phyloP scores from a whole-genome alignment of 2,329 filamentous ascomycete species.

The Xylariaceae sp. region DNA sequence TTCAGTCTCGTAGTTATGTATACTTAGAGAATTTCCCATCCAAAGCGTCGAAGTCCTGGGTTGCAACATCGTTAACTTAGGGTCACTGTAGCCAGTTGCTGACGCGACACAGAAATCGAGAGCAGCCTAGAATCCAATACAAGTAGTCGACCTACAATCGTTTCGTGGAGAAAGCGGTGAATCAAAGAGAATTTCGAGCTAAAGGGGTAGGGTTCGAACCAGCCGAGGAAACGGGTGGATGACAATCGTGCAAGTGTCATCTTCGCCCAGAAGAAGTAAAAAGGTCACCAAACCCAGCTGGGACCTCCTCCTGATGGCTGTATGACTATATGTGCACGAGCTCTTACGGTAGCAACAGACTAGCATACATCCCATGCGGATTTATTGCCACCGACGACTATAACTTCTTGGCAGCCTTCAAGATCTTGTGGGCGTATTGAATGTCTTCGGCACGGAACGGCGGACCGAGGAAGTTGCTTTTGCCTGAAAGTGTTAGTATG shows the following conservation, averaged over 20 bases:
- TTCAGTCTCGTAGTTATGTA: constrained; percentile 23
- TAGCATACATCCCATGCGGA: constrained; percentile 27
- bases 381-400: constrained; percentile 22
- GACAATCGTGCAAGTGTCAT: constrained; percentile 16
- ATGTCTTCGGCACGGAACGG: constrained; percentile 20
- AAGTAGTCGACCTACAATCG: constrained; percentile 9
- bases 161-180: constrained; percentile 12
- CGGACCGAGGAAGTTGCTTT: constrained; percentile 7
- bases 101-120: constrained; percentile 10
- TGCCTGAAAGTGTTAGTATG: constrained; percentile 17
- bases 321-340: constrained; percentile 17
- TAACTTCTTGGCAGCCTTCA: constrained; percentile 2
- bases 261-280: not conserved
- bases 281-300: constrained; percentile 23
- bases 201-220: constrained; percentile 20
- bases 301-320: constrained; percentile 17
- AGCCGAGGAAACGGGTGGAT: constrained; percentile 13
- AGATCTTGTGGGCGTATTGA: constrained; percentile 1
- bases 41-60: constrained; percentile 23
- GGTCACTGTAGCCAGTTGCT: constrained; percentile 11
- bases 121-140: constrained; percentile 6
- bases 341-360: constrained; percentile 7
- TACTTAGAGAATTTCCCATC: constrained; percentile 25
- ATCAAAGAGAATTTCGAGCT: constrained; percentile 5
- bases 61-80: constrained; percentile 6